Conservation (phyloP, 305 asterid genomes). For the Petunia hybrid region DNA sequence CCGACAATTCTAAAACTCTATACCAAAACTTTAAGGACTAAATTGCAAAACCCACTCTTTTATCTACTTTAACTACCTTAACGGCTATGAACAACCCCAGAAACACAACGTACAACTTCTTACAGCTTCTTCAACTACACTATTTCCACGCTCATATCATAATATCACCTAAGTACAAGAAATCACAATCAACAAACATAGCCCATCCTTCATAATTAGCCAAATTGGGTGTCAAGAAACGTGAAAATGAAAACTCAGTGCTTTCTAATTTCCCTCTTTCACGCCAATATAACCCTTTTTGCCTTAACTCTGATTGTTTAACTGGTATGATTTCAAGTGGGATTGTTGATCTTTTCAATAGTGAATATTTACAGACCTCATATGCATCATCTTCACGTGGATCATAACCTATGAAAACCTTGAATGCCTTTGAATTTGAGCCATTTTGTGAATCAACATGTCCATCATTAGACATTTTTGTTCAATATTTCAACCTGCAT, state of each 20-base stretch:
- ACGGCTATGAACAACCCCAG: too few relatives aligned
- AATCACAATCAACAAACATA: slow-evolving; percentile 93
- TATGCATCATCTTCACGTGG: slow-evolving; percentile 79
- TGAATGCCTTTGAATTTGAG: slow-evolving; percentile 45
- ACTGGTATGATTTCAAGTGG: slow-evolving; percentile 76
- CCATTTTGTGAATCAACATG: slow-evolving; percentile 35
- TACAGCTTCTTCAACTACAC: too few relatives aligned
- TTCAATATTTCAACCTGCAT: slow-evolving; percentile 15
- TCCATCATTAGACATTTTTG: slow-evolving; percentile 28
- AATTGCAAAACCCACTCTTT: too few relatives aligned
- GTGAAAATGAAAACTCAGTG: slow-evolving; percentile 86
- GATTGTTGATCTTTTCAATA: slow-evolving; percentile 72
- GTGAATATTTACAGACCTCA: slow-evolving; percentile 80
- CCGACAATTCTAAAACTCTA: too few relatives aligned
- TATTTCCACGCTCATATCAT: too few relatives aligned
- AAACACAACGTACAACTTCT: too few relatives aligned
- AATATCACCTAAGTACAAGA: slow-evolving; percentile 71
- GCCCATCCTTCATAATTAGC: slow-evolving; percentile 85
- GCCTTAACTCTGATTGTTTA: slow-evolving; percentile 75
- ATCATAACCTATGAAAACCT: slow-evolving; percentile 87
- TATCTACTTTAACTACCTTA: too few relatives aligned
- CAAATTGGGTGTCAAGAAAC: slow-evolving; percentile 77
- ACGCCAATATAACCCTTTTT: slow-evolving; percentile 76
- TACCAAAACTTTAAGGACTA: too few relatives aligned
- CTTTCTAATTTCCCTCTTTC: slow-evolving; percentile 92